A percentile compares a stretch with the other conserved stretches of the same genome.
Conservation (phyloP, 768 basidiomycete species). For the Mycena floridula region DNA sequence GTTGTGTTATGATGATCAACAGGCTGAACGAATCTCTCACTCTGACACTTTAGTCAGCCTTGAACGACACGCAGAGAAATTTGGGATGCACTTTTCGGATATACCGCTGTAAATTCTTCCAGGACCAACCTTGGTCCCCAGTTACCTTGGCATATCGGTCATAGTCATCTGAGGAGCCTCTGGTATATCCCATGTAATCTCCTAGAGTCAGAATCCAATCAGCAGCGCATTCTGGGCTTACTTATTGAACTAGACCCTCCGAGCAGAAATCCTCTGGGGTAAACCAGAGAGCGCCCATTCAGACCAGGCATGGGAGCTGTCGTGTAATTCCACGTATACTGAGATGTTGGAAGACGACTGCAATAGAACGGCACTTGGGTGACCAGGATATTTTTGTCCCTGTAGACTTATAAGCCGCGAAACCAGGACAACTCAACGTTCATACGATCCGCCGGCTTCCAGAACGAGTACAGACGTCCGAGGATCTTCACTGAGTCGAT, state of each 20-base stretch:
- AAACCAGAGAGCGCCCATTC: slow-evolving; percentile 14
- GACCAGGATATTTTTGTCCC: slow-evolving; percentile 2
- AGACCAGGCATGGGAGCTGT: slow-evolving; percentile 17
- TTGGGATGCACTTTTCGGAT: slow-evolving; percentile 15
- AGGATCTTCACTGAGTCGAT: slow-evolving; percentile 6
- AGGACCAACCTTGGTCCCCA: slow-evolving; percentile 24
- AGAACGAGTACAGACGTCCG: slow-evolving; percentile 19
- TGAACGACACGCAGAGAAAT: neutral
- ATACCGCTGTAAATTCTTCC: slow-evolving; percentile 19
- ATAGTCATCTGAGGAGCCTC: slow-evolving; percentile 21
- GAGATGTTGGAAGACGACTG: neutral
- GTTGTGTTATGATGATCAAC: slow-evolving; percentile 21
- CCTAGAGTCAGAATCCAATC: neutral
- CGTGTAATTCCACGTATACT: slow-evolving; percentile 18
- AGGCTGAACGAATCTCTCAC: slow-evolving; percentile 19
- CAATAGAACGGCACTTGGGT: slow-evolving; percentile 7
- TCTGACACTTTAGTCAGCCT: slow-evolving; percentile 12
- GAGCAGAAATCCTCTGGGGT: slow-evolving; percentile 22
- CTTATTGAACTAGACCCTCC: slow-evolving; percentile 28
- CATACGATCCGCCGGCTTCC: slow-evolving; percentile 11
- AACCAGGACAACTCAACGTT: neutral
- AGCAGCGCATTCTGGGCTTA: slow-evolving; percentile 8
- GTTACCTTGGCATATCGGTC: slow-evolving; percentile 17
- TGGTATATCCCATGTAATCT: slow-evolving; percentile 21
- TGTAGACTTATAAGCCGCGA: neutral